Conservation (phyloP, 1,139 yeast species). For the Meyerozyma smithsonii region DNA sequence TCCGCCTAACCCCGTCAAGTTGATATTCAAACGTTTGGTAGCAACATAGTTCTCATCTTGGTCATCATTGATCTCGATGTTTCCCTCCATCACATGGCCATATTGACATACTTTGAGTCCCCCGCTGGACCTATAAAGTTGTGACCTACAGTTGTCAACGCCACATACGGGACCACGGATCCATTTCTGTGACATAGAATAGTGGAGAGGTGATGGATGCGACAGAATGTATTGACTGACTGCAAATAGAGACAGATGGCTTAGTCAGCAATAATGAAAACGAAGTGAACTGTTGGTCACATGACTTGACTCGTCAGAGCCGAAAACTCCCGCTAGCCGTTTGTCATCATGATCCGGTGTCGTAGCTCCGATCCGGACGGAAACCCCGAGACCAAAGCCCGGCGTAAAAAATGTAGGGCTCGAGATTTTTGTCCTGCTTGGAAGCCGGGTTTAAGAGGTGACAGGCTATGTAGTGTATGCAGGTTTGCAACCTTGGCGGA, state of each 20-base stretch:
- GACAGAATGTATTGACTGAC: too few relatives aligned
- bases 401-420: not conserved
- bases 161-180: conserved; percentile 82
- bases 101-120: conserved; percentile 82
- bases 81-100: conserved; percentile 86
- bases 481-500: too few relatives aligned
- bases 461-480: not conserved
- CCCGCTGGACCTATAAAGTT: conserved; percentile 63
- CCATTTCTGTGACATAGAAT: conserved; percentile 36
- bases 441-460: not conserved
- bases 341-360: not conserved
- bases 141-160: conserved; percentile 79
- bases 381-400: not conserved
- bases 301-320: not conserved
- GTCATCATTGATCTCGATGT: conserved; percentile 72
- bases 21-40: conserved; percentile 51
- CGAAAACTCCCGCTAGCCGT: not conserved
- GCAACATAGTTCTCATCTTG: conserved; percentile 48
- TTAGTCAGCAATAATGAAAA: too few relatives aligned
- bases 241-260: too few relatives aligned
- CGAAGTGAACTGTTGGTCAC: not conserved
- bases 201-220: not conserved
- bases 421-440: not conserved
- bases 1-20: conserved; percentile 17
- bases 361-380: not conserved